Evolutionary conservation across 345 rosid genomes (phyloP), one percentile per base, ranked within the genome.

Genomic region (Salix brachista): DNA sequence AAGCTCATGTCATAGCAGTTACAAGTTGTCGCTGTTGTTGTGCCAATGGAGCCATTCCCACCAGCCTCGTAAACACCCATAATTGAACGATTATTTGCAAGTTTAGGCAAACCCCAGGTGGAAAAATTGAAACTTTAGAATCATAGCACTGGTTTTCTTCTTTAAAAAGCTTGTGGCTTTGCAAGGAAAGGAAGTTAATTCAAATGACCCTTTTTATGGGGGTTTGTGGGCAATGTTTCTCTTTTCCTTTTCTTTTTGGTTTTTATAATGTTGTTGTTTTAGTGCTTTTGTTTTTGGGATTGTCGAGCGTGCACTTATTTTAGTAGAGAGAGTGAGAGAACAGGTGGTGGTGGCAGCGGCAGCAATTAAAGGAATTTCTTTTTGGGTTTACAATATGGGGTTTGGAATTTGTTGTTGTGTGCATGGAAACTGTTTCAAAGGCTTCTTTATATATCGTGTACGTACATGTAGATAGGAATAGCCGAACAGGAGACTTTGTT

Each of bases 51-150:
- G 42, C 74, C 58, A 50, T 48, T 48, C 9, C 30, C 66, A 14
- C 36, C 62, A 36, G 44, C 79, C 12, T 41, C 78, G 21, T 76
- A 68, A 58, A 68, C 76, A 4, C 75, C 84, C 84, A 81, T 81
- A 3, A 76, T 28, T 4, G 41, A 50, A 28, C n/a, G 14, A 58
- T 58, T 58, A 3, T 58, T 58, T 58, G 26, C 64, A 58, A 10
- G 28, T 58, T 58, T 23, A 23, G 28, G 64, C 64, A 1, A n/a
- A 23, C 28, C 64, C 64, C 64, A 58, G 64, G 25, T 1, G 64
- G 28, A 32, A 65, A 65, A 18, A 14, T 65, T 16, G 68, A 32
- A 65, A 32, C 41, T 65, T 65, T 17, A 65, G 39, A 58, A 9
- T 23, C 25, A 46, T 16, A 46, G 14, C 52, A 14, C 14, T 14